Evolutionary conservation across 1,284 basidiomycete species (phyloP), one percentile per base, ranked within the genome.

Genomic region (Malassezia nana): DNA sequence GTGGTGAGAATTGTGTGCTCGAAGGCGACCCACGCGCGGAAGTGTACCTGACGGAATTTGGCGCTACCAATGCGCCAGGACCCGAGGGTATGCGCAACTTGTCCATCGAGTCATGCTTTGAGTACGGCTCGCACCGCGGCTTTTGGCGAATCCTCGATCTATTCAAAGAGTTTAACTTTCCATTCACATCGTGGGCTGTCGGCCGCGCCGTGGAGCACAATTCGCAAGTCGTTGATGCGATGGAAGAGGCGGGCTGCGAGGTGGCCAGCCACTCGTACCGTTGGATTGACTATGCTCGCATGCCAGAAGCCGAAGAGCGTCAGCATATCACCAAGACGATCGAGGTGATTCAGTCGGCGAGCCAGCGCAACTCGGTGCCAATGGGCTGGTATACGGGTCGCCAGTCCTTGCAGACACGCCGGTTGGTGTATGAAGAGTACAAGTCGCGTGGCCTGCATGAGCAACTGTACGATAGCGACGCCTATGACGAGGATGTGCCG

Each of bases 371-470:
- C 1, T 51, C 61, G 28, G 64, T 55, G 15, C 76, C 76, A 0
- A 40, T 62, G 2, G 76, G 76, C 1, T 77, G 76, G 76, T 76
- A 76, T 61, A 76, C 75, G 13, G 75, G 75, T 1, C 67, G 74
- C 29, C 63, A 58, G 44, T 69, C 68, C 35, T 55, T 69, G 45
- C 62, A 69, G 49, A 72, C 69, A 1, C 60, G 69, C 9, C 50
- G 67, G 1, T 46, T 72, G n/a, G 69, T 72, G n/a, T 72, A 72
- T 38, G 62, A 69, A 30, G 55, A 46, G n/a, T 72, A 72, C 58
- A 62, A 65, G 29, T 44, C 62, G 32, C 49, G 61, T 3, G 65
- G 64, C 1, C 46, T 66, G n/a, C 51, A 65, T 16, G 57, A 56
- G 9, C 48, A 67, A 46, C 55, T 67, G 25, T 72, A 72, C 51